These are phyloP conservation scores for Xylaria sp. DNA, from an alignment of 2,329 filamentous ascomycete species.

Conservation along the genomic window DNA sequence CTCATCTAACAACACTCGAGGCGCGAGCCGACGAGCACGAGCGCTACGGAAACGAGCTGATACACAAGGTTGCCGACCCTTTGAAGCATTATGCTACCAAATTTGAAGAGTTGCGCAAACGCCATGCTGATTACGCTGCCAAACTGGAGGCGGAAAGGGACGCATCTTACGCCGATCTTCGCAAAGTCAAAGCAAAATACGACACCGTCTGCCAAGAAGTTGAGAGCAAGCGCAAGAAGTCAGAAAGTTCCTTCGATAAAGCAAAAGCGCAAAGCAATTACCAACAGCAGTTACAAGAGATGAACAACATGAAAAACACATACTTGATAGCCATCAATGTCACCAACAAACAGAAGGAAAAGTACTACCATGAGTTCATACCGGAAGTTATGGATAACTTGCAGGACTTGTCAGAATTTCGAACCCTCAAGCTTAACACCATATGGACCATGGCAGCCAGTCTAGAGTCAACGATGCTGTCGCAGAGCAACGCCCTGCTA, in stretches of 20 bases:
- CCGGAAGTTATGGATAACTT: conserved; percentile 92
- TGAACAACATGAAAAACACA: conserved; percentile 99
- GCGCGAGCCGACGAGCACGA: conserved; percentile 88
- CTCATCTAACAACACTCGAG: conserved; percentile 90
- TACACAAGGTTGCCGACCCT: conserved; percentile 84
- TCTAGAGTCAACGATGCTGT: conserved; percentile 80
- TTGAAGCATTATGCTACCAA: conserved; percentile 74
- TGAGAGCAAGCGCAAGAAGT: conserved; percentile 92
- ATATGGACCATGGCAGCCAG: conserved; percentile 83
- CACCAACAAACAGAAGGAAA: conserved; percentile 96
- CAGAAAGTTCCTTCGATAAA: conserved; percentile 93
- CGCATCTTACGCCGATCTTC: conserved; percentile 78
- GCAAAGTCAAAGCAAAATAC: conserved; percentile 92
- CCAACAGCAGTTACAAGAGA: conserved; percentile 89
- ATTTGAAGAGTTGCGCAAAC: conserved; percentile 92
- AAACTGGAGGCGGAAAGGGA: conserved; percentile 93
- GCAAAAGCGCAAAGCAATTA: conserved; percentile 89
- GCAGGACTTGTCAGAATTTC: conserved; percentile 91
- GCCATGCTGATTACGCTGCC: conserved; percentile 84
- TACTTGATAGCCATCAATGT: conserved; percentile 96
- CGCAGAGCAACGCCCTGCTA: conserved; percentile 74
- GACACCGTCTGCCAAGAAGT: conserved; percentile 93
- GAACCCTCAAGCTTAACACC: conserved; percentile 80
- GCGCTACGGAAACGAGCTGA: conserved; percentile 76
- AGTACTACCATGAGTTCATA: conserved; percentile 96